Percentiles rank a stretch among this genome's conserved stretches.
Conservation (phyloP, 2,329 filamentous ascomycete genomes). For the Colletotrichum trifolii region DNA sequence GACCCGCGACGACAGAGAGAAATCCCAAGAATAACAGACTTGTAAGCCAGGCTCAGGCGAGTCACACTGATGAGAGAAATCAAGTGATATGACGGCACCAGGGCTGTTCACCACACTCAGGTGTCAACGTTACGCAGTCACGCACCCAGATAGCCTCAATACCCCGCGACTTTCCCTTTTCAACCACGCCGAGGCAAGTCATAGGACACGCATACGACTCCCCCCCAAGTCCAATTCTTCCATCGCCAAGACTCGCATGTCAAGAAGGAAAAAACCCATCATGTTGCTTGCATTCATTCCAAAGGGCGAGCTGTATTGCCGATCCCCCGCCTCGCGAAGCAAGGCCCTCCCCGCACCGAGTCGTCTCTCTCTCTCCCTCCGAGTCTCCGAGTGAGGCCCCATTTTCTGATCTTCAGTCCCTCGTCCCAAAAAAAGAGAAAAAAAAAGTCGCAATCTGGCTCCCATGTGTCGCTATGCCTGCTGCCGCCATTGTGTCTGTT, state of each 20-base stretch:
- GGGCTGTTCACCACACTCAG: too few species aligned
- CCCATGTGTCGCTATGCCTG: slow-evolving; percentile 23
- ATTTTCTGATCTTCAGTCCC: too few species aligned
- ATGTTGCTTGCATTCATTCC: slow-evolving; percentile 33
- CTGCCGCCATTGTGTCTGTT: slow-evolving; percentile 29
- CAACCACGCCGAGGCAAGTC: not conserved
- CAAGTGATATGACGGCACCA: too few species aligned
- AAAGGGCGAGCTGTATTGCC: slow-evolving; percentile 30
- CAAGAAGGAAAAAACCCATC: not conserved
- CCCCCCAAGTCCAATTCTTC: too few species aligned
- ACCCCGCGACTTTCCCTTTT: slow-evolving; percentile 23
- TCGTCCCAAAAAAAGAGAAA: not conserved
- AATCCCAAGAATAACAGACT: too few species aligned
- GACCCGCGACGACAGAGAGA: too few species aligned
- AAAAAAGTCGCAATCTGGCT: not conserved
- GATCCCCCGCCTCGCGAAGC: slow-evolving; percentile 29
- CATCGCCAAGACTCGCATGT: slow-evolving; percentile 2
- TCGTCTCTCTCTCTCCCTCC: not conserved
- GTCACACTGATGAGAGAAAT: too few species aligned
- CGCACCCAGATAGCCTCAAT: too few species aligned
- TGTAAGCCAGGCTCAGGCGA: too few species aligned
- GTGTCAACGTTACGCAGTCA: too few species aligned
- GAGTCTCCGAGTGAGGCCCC: too few species aligned
- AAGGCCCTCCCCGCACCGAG: slow-evolving; percentile 30
- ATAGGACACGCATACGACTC: slow-evolving; percentile 18